Conservation (phyloP, 192 early-diverging fungal genomes). For the Coemansia sp. region DNA sequence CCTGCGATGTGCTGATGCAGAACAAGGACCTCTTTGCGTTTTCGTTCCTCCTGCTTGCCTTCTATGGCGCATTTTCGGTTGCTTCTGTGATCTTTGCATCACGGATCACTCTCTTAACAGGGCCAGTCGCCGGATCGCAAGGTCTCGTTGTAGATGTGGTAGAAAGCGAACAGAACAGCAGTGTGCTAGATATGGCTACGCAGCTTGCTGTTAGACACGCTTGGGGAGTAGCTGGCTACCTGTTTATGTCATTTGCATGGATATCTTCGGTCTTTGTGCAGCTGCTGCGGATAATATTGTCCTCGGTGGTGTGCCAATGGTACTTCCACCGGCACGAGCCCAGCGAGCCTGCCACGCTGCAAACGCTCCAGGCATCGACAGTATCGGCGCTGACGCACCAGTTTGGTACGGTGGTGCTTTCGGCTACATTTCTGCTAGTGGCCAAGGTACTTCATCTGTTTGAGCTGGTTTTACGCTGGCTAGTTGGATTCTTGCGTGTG, state of each 20-base stretch:
- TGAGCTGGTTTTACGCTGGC: constrained; percentile 36
- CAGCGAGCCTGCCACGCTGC: constrained; percentile 37
- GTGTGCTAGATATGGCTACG: not conserved
- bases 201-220: constrained; percentile 1
- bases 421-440: constrained; percentile 33
- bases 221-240: constrained; percentile 28
- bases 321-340: constrained; percentile 53
- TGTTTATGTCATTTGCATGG: constrained; percentile 42
- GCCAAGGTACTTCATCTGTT: constrained; percentile 34
- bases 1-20: constrained; percentile 34
- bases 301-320: constrained; percentile 50
- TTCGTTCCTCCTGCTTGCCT: constrained; percentile 38
- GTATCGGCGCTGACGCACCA: constrained; percentile 40
- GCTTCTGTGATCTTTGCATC: constrained; percentile 38
- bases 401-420: constrained; percentile 40
- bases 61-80: constrained; percentile 36
- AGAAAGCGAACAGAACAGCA: not conserved
- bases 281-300: constrained; percentile 32
- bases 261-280: constrained; percentile 49
- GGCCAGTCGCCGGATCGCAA: not conserved
- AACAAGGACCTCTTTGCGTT: constrained; percentile 48
- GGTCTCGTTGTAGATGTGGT: not conserved
- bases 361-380: constrained; percentile 43
- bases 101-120: constrained; percentile 24
- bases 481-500: constrained; percentile 26